These are phyloP conservation scores for Sporopachydermia lactativora DNA, from an alignment of 805 yeast species.

Conservation along the genomic window DNA sequence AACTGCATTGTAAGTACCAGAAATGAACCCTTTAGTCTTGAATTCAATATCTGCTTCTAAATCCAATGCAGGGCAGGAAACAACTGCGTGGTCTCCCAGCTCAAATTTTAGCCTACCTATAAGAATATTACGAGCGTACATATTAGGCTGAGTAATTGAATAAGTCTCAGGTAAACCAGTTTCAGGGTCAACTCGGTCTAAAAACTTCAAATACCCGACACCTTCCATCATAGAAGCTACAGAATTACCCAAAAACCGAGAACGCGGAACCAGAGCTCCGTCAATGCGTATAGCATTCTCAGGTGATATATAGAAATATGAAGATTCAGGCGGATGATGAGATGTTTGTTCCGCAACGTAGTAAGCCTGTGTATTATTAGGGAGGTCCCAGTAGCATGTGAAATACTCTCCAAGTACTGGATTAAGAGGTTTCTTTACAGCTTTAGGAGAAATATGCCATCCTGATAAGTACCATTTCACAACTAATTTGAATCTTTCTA, in stretches of 20 bases:
- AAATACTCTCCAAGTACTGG: constrained; percentile 90
- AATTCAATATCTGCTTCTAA: constrained; percentile 76
- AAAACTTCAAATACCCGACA: constrained; percentile 51
- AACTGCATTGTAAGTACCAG: constrained; percentile 85
- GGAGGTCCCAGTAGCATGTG: constrained; percentile 84
- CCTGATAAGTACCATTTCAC: constrained; percentile 87
- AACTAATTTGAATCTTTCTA: constrained; percentile 58
- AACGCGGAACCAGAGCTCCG: constrained; percentile 77
- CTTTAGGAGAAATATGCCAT: constrained; percentile 98
- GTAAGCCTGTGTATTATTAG: constrained; percentile 58
- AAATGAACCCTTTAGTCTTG: constrained; percentile 86
- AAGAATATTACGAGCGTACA: constrained; percentile 86
- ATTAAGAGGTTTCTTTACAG: constrained; percentile 92
- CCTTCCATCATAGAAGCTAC: constrained; percentile 98
- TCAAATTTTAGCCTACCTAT: constrained; percentile 86
- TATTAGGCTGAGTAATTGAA: constrained; percentile 85
- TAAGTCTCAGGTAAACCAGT: constrained; percentile 48
- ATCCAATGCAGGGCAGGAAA: constrained; percentile 46
- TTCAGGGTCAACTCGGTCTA: constrained; percentile 35
- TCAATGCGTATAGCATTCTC: constrained; percentile 71
- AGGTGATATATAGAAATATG: constrained; percentile 82
- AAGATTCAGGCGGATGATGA: constrained; percentile 97
- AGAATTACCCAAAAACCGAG: constrained; percentile 85
- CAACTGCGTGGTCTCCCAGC: constrained; percentile 80
- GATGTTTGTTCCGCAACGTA: constrained; percentile 91